Conservation (phyloP, 352 stramenopile genomes). For the Stephanocyclus meneghinianus region DNA sequence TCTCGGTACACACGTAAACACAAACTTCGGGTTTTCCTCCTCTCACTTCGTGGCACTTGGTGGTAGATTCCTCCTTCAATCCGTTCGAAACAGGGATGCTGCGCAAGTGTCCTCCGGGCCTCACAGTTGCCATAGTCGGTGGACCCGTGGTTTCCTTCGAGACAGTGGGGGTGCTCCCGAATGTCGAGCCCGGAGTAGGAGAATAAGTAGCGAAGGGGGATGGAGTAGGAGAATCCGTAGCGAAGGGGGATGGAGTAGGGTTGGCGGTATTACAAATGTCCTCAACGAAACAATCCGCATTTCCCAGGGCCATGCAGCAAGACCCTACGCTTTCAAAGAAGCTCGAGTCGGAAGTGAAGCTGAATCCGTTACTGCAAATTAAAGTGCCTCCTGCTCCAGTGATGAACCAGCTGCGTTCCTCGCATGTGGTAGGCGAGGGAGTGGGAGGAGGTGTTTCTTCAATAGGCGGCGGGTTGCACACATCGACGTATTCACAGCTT, state of each 20-base stretch:
- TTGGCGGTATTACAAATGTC: constrained; percentile 2
- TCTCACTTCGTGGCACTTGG: background rate
- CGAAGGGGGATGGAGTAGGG: background rate
- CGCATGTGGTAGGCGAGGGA: constrained; percentile 14
- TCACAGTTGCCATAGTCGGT: background rate
- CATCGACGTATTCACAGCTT: too few relatives aligned
- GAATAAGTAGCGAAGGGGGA: background rate
- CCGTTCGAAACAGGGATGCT: background rate
- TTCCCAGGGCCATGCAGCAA: background rate
- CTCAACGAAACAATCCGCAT: background rate
- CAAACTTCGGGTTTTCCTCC: background rate
- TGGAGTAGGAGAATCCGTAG: background rate
- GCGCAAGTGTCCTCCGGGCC: background rate
- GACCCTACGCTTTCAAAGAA: background rate
- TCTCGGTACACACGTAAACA: background rate
- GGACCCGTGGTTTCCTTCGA: constrained; percentile 9
- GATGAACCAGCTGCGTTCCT: constrained; percentile 12
- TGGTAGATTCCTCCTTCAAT: background rate
- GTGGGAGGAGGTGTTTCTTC: constrained; percentile 2
- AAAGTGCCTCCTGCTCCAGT: background rate
- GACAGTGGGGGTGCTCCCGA: constrained; percentile 11
- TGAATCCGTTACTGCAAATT: constrained; percentile 12
- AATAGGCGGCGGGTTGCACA: too few relatives aligned
- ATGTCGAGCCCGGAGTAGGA: background rate
- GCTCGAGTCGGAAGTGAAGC: background rate